Conservation (phyloP, 768 basidiomycete genomes). For the Collybia sp. region DNA sequence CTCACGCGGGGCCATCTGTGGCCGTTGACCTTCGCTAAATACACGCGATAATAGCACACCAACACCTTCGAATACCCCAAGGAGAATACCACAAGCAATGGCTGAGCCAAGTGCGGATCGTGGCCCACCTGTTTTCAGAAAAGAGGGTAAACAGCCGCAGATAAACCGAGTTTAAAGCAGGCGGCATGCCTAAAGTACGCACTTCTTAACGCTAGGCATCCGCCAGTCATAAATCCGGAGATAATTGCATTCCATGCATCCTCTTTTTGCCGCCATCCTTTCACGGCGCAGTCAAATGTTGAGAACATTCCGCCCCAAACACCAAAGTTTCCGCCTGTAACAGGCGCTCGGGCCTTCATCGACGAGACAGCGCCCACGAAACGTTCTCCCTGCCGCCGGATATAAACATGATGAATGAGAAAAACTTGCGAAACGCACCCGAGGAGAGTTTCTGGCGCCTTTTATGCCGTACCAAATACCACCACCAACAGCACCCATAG, state of each 20-base stretch:
- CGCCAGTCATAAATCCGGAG: slow-evolving; percentile 98
- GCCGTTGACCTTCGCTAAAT: slow-evolving; percentile 78
- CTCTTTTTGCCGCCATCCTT: slow-evolving; percentile 95
- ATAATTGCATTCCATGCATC: slow-evolving; percentile 99
- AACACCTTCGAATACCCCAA: slow-evolving; percentile 93
- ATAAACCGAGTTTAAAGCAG: background rate
- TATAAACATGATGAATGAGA: slow-evolving; percentile 3
- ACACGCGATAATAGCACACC: slow-evolving; percentile 89
- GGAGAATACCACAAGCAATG: slow-evolving; percentile 90
- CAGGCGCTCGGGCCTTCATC: slow-evolving; percentile 97
- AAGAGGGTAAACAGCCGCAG: slow-evolving; percentile 4
- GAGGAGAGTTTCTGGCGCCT: slow-evolving; percentile 93
- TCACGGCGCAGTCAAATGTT: slow-evolving; percentile 96
- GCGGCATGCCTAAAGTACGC: slow-evolving; percentile 8
- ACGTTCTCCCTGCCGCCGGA: slow-evolving; percentile 72
- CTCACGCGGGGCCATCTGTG: slow-evolving; percentile 77
- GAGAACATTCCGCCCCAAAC: slow-evolving; percentile 99
- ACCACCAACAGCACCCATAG: slow-evolving; percentile 97
- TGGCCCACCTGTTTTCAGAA: slow-evolving; percentile 76
- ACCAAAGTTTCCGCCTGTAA: slow-evolving; percentile 95
- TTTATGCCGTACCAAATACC: slow-evolving; percentile 99
- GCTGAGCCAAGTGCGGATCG: slow-evolving; percentile 89
- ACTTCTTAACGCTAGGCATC: slow-evolving; percentile 92
- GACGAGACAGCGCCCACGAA: slow-evolving; percentile 91
- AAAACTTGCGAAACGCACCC: slow-evolving; percentile 48